Base-by-base conservation (phyloP, 2,329 filamentous ascomycete genomes). In the Penicillium sp. region DNA sequence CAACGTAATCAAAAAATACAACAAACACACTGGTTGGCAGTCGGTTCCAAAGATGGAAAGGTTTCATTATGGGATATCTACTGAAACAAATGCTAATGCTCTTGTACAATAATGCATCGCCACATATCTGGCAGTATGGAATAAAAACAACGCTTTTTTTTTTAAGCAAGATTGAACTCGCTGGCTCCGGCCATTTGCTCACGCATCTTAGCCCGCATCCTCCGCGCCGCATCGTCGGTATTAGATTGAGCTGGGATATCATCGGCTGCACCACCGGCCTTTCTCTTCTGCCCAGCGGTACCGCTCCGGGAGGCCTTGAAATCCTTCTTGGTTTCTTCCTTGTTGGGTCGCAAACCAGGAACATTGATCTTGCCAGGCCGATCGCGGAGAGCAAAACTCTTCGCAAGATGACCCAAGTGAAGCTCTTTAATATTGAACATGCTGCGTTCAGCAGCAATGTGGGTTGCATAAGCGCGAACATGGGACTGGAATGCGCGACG, bases 61-160 rank as follows among this genome's bases (percentile, higher is more conserved):
- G 85, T 97, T 59, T 96, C 91, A 69, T 77, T 99, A 63, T 99
- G 94, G 94, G 91, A 97, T 76, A 87, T 97, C 54, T 99, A 94
- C 72, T 92, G 66, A 77, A 57, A 62, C 46, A 52, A 58, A 63
- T 58, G 60, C 58, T 65, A 58, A 63, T 60, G 63, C 62, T 63
- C 57, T 55, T 59, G 56, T 67, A 68, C 65, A 61, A 69, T 66
- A 64, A 67, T 53, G 47, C 39, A 56, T 51, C 51, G 46, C 45
- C 58, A 45, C 42, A 45, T 45, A 21, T 14, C 16, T n/a, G 26
- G 42, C 42, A 45, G 21, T 24, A n/a, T 45, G 18, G 16, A 45
- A 34, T 24, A 48, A 24, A 49, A 49, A n/a, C 40, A 60, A 18
- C 37, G 19, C 66, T 45, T 45, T n/a, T n/a, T n/a, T n/a, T n/a